Conservation (phyloP, 2,329 filamentous ascomycete genomes). For the Coniochaeta ligniaria region DNA sequence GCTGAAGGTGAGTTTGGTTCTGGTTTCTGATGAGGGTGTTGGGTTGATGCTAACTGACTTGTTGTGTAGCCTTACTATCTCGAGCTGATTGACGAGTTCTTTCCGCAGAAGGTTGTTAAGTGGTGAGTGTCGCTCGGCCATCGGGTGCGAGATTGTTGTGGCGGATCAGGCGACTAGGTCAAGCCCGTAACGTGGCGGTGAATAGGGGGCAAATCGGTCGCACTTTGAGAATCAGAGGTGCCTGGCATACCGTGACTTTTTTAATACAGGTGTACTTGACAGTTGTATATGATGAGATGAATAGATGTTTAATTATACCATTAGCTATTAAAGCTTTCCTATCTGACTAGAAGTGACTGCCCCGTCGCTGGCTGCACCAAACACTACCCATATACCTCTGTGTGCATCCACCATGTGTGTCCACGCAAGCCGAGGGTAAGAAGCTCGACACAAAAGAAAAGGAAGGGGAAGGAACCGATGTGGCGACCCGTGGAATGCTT, state of each 20-base stretch:
- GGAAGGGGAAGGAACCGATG: not conserved
- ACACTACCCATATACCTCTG: not conserved
- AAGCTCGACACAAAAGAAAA: not conserved
- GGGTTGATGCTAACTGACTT: slow-evolving; percentile 4
- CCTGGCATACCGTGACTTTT: not conserved
- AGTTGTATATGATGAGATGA: not conserved
- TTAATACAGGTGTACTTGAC: not conserved
- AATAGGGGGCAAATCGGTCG: no score
- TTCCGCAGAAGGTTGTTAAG: slow-evolving; percentile 57
- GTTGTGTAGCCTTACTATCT: slow-evolving; percentile 56
- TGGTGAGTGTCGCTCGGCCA: slow-evolving; percentile 39
- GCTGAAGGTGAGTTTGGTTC: slow-evolving; percentile 61
- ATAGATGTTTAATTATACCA: not conserved
- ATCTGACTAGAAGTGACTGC: not conserved
- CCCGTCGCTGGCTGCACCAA: not conserved
- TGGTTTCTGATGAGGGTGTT: no score
- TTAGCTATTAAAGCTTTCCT: not conserved
- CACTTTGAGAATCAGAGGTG: no score
- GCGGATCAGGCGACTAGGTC: no score
- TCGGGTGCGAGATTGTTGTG: no score
- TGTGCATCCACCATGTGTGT: not conserved
- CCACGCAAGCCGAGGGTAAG: no score
- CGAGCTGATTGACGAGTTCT: slow-evolving; percentile 66
- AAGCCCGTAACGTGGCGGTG: no score
- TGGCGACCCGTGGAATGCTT: not conserved